Conservation (phyloP, 441 rosid species). For the Kokia cookei region DNA sequence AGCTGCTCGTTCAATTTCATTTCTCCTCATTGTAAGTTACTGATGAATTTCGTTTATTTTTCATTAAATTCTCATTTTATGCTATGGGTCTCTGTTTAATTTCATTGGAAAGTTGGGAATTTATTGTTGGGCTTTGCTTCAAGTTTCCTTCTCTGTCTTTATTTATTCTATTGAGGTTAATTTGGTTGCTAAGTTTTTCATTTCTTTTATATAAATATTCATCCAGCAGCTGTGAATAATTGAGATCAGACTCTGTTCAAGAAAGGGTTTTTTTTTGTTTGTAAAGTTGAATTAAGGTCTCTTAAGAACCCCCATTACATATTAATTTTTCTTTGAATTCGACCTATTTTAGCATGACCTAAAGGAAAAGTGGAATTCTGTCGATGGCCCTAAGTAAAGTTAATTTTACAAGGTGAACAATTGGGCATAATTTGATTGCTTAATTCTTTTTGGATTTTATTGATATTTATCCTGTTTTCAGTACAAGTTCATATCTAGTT, state of each 20-base stretch:
- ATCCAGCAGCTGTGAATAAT: neutral
- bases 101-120: neutral
- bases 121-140: neutral
- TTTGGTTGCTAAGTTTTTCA: neutral
- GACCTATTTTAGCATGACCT: neutral
- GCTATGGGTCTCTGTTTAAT: neutral
- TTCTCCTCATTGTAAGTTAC: neutral
- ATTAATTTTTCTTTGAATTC: neutral
- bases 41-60: neutral
- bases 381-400: too few relatives aligned
- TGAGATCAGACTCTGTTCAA: neutral
- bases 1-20: neutral
- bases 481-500: neutral
- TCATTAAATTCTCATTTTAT: neutral
- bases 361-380: neutral
- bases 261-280: neutral
- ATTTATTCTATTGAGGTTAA: neutral
- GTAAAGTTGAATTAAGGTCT: neutral
- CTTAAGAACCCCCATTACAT: neutral
- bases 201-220: neutral
- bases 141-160: neutral
- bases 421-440: neutral
- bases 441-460: neutral
- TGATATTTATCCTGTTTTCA: neutral
- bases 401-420: neutral